Base-by-base conservation (phyloP, 129 eudicot genomes). In the Chrysanthemum makinoi region DNA sequence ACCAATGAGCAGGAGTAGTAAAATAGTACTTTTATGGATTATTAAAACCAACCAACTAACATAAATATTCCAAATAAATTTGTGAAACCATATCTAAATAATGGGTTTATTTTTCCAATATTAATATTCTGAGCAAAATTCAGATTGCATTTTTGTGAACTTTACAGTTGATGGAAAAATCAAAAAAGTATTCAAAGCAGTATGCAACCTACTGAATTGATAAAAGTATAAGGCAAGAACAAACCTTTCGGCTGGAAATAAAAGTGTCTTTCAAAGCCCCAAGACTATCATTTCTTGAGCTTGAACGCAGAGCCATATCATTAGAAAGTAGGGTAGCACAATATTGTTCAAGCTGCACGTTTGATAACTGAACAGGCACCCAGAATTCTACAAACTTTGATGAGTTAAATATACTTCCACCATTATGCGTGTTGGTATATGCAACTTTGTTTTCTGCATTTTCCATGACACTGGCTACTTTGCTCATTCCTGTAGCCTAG, bases 311-410 rank as follows among this genome's bases (percentile, higher is more conserved):
- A 66, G 57, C 54, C 17, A 58, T 50, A 16, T 82, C 80, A 48
- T 83, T 82, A 3, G 91, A 74, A 49, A 90, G 88, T 64, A 95
- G 82, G 44, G 90, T 69, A 77, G 82, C 84, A 80, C 96, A 95
- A 68, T 95, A 95, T 70, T 84, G 97, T 72, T 95, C 99, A 70
- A 90, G 96, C 84, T 95, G 99, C 77, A 84, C 72, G 52, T 90
- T 84, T 22, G 97, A 88, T 26, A 90, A 62, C 70, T 72, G 75
- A 14, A 83, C 87, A 13, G 99, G 99, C 56, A 95, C 84, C 99
- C 96, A 95, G 62, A 86, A 95, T 79, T 95, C 99, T 35, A 81
- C 69, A 73, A 84, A 90, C 77, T 77, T 95, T 19, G 95, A 70
- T 66, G 83, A 63, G 39, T 52, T 75, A 1, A 77, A 55, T 43